phyloP scores from a whole-genome alignment of 306 rosid genomes.

The Prinsepia uniflora region DNA sequence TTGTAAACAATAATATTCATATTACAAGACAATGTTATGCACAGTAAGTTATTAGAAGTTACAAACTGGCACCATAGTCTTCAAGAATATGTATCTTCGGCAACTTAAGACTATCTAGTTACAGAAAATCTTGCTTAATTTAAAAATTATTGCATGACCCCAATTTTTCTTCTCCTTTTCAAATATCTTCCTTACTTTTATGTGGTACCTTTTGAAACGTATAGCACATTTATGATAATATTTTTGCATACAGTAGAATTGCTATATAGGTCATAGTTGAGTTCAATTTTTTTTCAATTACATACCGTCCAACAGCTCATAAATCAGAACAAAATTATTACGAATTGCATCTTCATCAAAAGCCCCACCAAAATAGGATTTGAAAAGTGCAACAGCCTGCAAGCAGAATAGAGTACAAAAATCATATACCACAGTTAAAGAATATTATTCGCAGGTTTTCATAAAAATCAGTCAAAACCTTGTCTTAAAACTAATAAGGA shows the following conservation, averaged over 20 bases:
- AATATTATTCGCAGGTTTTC: not conserved
- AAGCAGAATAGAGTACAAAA: slow-evolving; percentile 23
- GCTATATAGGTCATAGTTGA: slow-evolving; percentile 5
- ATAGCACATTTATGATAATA: no score
- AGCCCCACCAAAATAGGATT: slow-evolving; percentile 97
- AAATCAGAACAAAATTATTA: slow-evolving; percentile 93
- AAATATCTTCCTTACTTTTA: not conserved
- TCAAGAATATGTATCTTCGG: not conserved
- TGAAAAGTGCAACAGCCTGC: slow-evolving; percentile 92
- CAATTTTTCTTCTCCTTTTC: not conserved
- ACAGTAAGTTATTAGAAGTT: not conserved
- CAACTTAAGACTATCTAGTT: not conserved
- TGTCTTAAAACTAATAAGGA: no score
- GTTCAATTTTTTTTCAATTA: slow-evolving; percentile 18
- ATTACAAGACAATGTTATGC: not conserved
- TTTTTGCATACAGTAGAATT: not conserved
- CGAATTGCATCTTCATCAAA: slow-evolving; percentile 99
- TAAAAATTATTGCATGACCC: not conserved
- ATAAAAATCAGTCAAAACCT: not conserved
- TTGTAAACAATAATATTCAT: not conserved
- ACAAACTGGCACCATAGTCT: not conserved
- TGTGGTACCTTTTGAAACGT: not conserved
- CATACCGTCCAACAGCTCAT: slow-evolving; percentile 91
- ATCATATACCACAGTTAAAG: slow-evolving; percentile 13
- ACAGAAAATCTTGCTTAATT: not conserved